Evolutionary conservation across 352 stramenopile species (phyloP), one percentile per base, ranked within the genome.

Genomic region (Phytophthora sp.): DNA sequence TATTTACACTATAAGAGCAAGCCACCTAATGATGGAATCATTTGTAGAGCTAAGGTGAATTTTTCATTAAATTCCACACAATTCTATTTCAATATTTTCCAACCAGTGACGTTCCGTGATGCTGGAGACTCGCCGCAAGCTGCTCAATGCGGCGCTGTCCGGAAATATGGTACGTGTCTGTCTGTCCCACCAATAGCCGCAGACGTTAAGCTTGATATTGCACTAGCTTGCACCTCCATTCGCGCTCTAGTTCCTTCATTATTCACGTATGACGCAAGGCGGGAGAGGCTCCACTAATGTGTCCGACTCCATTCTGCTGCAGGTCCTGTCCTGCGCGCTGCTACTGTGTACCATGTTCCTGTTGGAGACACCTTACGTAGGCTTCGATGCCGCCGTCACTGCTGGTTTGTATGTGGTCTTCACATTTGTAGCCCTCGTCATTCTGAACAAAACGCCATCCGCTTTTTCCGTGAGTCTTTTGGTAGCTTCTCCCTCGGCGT

Each of bases 401-500:
- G 73, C 86, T 5, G 66, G 60, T 5, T 52, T 89, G 26, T 71
- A 89, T 58, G 63, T 94, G 18, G 67, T 86, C 11, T 94, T 89
- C 55, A 82, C 84, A n/a, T 86, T 94, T 67, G 77, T 82, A 18
- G 74, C 84, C 39, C 84, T 94, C 59, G 77, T 90, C 44, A 80
- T 91, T 42, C 69, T 94, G 36, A 93, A 93, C 74, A 93, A 93
- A 52, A 79, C 84, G 47, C 86, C 86, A 1, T 94, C 86, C 1
- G 86, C 84, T 26, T 94, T 89, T 65, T 90, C 79, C 53, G 86
- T 93, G 56, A 57, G 77, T 51, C 20, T 42, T 39, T 51, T 2
- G 9, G 21, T 39, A 45, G 23, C 31, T 57, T 50, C 13, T 57
- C 6, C 20, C 31, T 27, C 36, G 23, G 13, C 44, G 21, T 2